Base-by-base conservation (phyloP, 805 yeast species). In the Hanseniaspora pseudoguilliermondii region DNA sequence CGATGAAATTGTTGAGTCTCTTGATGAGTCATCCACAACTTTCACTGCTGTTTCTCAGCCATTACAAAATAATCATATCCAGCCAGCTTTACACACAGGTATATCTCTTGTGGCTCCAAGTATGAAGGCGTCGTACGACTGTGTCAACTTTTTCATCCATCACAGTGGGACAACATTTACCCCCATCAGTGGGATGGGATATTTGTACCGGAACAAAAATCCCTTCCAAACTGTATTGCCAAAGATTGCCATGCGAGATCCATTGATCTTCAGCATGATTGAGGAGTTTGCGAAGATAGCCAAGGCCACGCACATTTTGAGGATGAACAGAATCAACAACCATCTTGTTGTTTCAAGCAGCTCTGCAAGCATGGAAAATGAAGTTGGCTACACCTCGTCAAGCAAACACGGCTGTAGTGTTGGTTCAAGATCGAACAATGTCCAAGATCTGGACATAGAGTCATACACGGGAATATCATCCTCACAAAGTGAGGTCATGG, bases 281-380 rank as follows among this genome's bases (percentile, higher is more conserved):
- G 55, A 51, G 35, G 55, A 51, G 20, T 51, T 51, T 51, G 42
- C 55, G 11, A 51, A 51, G 21, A 18, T 51, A 7, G 41, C 49
- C 4, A 43, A 43, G 9, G 55, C 55, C 18, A 36, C 49, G 1
- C 27, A 27, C 13, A 36, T 41, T 5, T 16, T 51, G 20, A 23
- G 44, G 29, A 43, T 23, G 4, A 35, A 51, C 23, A 43, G 55
- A 15, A 25, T 51, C 1, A 16, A 23, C n/a, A 46, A 34, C 9
- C 20, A 29, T 5, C 18, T 34, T 29, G 38, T 25, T 11, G 35
- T n/a, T 5, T 46, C 21, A 5, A 34, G 40, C 23, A 34, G 49
- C 27, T 16, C 38, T 2, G 27, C 18, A 18, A 34, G 29, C n/a
- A 46, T 10, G 32, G 36, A 44, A n/a, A 27, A 27, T 8, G 34